These are phyloP conservation scores for Groenewaldozyma tartarivorans DNA, from an alignment of 805 yeast species.

Conservation along the genomic window DNA sequence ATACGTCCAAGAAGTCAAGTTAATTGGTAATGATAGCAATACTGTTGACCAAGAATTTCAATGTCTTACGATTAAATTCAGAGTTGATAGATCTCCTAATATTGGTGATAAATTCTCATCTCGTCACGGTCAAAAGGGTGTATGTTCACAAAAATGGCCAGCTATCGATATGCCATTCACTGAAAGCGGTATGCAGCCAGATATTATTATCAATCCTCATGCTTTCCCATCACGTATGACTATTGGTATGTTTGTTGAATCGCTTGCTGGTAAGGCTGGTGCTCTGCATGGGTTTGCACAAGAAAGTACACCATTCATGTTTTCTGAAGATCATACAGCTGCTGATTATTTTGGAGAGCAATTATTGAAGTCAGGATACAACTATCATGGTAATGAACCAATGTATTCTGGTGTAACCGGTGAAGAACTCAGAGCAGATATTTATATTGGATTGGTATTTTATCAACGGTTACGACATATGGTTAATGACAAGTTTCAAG, in stretches of 20 bases:
- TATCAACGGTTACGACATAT: slow-evolving; percentile 97
- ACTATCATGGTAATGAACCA: slow-evolving; percentile 97
- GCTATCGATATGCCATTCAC: slow-evolving; percentile 89
- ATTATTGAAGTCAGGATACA: slow-evolving; percentile 77
- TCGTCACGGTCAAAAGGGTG: slow-evolving; percentile 98
- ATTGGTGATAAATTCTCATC: slow-evolving; percentile 98
- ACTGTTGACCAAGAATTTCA: slow-evolving; percentile 63
- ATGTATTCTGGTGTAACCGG: slow-evolving; percentile 99
- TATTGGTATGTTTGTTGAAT: slow-evolving; percentile 98
- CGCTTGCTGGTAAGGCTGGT: slow-evolving; percentile 98
- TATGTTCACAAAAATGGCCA: slow-evolving; percentile 98
- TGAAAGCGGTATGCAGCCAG: slow-evolving; percentile 87
- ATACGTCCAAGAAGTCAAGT: slow-evolving; percentile 87
- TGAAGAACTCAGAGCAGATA: slow-evolving; percentile 92
- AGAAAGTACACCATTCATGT: slow-evolving; percentile 94
- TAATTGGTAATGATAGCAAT: slow-evolving; percentile 72
- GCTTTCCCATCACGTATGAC: slow-evolving; percentile 99
- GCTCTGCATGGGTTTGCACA: slow-evolving; percentile 96
- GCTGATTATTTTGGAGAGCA: slow-evolving; percentile 98
- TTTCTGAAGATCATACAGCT: slow-evolving; percentile 85
- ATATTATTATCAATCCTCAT: slow-evolving; percentile 97
- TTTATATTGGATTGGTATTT: slow-evolving; percentile 93
- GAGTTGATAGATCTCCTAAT: slow-evolving; percentile 84
- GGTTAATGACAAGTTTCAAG: slow-evolving; percentile 99
- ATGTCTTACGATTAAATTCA: slow-evolving; percentile 73